phyloP scores from a whole-genome alignment of 495 filamentous ascomycete species.

The Clavariopsis aquatica region DNA sequence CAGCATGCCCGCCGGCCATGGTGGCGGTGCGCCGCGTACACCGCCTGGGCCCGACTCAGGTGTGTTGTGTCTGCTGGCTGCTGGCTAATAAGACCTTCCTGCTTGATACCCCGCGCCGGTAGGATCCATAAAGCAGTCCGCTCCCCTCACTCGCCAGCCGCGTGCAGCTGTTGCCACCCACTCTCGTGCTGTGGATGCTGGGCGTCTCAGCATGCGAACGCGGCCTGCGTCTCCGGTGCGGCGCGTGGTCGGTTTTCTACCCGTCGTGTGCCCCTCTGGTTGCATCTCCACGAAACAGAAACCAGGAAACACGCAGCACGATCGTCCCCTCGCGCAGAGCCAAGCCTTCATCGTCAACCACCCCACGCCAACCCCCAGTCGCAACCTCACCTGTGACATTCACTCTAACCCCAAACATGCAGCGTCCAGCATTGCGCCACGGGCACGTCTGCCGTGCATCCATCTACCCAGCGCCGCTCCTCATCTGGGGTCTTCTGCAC shows the following conservation, averaged over 20 bases:
- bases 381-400: not conserved
- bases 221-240: not conserved
- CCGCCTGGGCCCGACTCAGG: too few species aligned
- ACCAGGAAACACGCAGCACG: not conserved
- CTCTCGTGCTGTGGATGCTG: not conserved
- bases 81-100: not conserved
- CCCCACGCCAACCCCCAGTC: not conserved
- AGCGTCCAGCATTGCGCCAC: not conserved
- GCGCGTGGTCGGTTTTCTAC: not conserved
- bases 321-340: not conserved
- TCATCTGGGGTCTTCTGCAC: not conserved
- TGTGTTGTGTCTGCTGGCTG: not conserved
- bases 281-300: not conserved
- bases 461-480: not conserved
- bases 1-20: not conserved
- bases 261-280: not conserved
- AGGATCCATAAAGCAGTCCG: not conserved
- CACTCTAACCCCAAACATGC: not conserved
- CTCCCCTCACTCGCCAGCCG: not conserved
- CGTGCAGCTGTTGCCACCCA: not conserved
- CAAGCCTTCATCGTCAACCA: not conserved
- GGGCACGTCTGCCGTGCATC: not conserved
- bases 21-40: not conserved
- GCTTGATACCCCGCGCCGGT: not conserved
- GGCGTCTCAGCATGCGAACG: slow-evolving; percentile 7